Percentiles rank a stretch among this genome's conserved stretches.
These are phyloP conservation scores for Mucor mucedo DNA, from an alignment of 371 early-diverging fungal genomes.

Conservation along the genomic window DNA sequence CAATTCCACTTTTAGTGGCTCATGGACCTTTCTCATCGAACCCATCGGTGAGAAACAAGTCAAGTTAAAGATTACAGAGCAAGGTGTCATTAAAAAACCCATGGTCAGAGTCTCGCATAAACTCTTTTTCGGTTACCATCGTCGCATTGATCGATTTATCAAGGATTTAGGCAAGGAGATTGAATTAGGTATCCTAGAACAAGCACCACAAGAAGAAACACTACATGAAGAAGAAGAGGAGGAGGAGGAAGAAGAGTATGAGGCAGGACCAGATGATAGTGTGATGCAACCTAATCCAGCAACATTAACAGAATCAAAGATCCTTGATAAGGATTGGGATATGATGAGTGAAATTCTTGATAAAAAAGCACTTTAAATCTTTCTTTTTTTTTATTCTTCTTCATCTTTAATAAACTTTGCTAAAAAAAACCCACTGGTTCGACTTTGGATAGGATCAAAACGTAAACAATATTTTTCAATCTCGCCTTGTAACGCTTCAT, in stretches of 20 bases:
- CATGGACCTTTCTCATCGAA: constrained; percentile 37
- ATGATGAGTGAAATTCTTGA: constrained; percentile 31
- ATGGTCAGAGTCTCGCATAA: constrained; percentile 42
- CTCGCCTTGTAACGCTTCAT: constrained; percentile 46
- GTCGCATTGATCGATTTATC: constrained; percentile 50
- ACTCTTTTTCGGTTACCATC: constrained; percentile 48
- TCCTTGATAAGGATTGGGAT: constrained; percentile 31
- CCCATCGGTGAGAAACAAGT: constrained; percentile 19
- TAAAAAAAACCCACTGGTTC: constrained; percentile 79
- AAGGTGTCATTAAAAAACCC: constrained; percentile 50
- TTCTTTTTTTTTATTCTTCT: background rate
- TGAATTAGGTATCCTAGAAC: constrained; percentile 23
- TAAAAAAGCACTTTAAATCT: constrained; percentile 8
- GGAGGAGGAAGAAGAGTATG: constrained; percentile 14
- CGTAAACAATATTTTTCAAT: constrained; percentile 51
- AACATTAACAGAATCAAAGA: constrained; percentile 16
- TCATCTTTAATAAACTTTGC: constrained; percentile 65
- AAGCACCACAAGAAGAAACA: background rate
- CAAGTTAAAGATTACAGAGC: constrained; percentile 43
- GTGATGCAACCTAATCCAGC: constrained; percentile 6
- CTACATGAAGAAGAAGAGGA: constrained; percentile 13
- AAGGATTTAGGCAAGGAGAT: constrained; percentile 36
- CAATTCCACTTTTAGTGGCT: constrained; percentile 38
- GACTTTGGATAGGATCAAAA: constrained; percentile 68
- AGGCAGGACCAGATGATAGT: constrained; percentile 30